Evolutionary conservation across 305 asterid genomes (phyloP), one percentile per base, ranked within the genome.

Genomic region (Stenogyne calaminthoides): DNA sequence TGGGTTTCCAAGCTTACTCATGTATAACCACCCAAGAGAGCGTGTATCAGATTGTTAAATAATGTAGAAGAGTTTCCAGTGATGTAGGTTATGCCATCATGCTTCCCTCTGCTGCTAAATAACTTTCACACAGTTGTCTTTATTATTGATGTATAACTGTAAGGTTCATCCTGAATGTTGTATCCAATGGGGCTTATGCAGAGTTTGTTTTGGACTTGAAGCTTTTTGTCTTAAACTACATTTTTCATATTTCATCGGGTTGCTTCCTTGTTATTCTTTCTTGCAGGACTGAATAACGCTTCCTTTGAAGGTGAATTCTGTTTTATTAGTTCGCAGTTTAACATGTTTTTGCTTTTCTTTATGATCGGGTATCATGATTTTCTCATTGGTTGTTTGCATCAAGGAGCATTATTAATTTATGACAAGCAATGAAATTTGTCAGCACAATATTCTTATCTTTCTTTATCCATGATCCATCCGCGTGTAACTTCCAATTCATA

Each of bases 261-360:
- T 76, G 71, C 77, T 76, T 63, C 36, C 69, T 66, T 66, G 51
- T 72, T 68, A 76, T 11, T 77, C 46, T 72, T 71, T 80, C 69
- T 80, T 86, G 89, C 96, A 92, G 98, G 91, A 70, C 81, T 92
- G 80, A 85, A 79, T 65, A 92, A 90, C 78, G 77, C 85, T 47
- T 84, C 98, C 69, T 87, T 92, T 71, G 64, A 88, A 76, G 98
- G 98, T 92, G 64, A 81, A 70, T 56, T 39, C 46, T 10, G 46
- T 63, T 55, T 29, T 40, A 9, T 32, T 19, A 9, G 22, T 40
- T 32, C 63, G 18, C 20, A 14, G 20, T 71, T 70, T 69, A 47
- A 57, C 68, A 36, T 69, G 51, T 42, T 34, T 47, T 29, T 58
- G 18, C 11, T 59, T 60, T 32, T 39, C 7, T 51, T 70, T 76